Evolutionary conservation across 176 grass and related monocot species (phyloP), one percentile per base, ranked within the genome.

Genomic region (Pontederia crassipes): DNA sequence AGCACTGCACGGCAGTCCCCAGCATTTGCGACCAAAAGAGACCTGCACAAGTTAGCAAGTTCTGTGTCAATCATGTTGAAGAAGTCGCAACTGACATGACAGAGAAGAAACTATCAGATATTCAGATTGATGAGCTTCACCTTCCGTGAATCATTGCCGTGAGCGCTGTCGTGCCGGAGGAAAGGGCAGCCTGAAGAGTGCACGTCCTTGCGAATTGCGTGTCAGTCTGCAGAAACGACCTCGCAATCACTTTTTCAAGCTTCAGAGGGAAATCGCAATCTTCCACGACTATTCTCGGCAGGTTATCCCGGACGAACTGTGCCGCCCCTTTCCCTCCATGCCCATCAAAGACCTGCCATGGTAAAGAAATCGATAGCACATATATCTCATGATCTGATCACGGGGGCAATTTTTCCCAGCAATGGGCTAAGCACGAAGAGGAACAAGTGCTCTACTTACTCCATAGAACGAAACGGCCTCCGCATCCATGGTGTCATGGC

Each of bases 121-220:
- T 24, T 24, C 20, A 24, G 32, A 40, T 40, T 40, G 6, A 40
- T 40, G 17, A 55, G 24, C 58, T 66, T 27, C 75, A 95, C 93
- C 93, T 91, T 79, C 93, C 93, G 66, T 89, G 83, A 72, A 92
- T 89, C 88, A 98, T 92, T 65, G 93, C 84, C 16, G 84, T 81
- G 12, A 98, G 81, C 28, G 84, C 93, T 0, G 93, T 98, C 32
- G 93, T 98, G 78, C 87, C 93, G 55, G 88, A 98, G 69, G 93
- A 76, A 10, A 83, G 76, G 17, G 55, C 57, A 29, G 62, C 13
- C 9, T 72, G 73, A 12, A 48, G 29, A 66, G 83, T 71, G 57
- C 78, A 98, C 63, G 58, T 83, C 74, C 86, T 61, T 66, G 77
- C 81, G 67, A 98, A 98, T 60, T 89, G 69, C 9, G 20, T 92